These are phyloP conservation scores for Lyophyllum atratum DNA, from an alignment of 768 basidiomycete species.

Conservation along the genomic window DNA sequence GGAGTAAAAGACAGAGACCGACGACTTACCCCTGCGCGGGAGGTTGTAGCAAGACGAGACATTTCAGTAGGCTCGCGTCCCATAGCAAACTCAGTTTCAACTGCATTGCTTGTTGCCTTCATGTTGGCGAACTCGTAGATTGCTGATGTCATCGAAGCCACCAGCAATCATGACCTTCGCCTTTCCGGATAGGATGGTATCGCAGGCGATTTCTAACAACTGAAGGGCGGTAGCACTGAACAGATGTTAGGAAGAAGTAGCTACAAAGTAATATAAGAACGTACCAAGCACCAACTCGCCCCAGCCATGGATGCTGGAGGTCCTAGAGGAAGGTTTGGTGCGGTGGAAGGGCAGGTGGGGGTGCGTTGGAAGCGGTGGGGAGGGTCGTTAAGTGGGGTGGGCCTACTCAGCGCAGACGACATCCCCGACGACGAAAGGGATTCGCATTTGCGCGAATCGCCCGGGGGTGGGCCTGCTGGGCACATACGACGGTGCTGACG, in stretches of 20 bases:
- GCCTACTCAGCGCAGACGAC: too few relatives aligned
- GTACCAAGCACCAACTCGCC: slow-evolving; percentile 98
- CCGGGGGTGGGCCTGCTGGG: too few relatives aligned
- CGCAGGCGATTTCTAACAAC: slow-evolving; percentile 95
- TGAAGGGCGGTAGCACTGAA: slow-evolving; percentile 92
- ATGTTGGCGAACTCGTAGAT: slow-evolving; percentile 99
- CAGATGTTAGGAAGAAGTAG: slow-evolving; percentile 2
- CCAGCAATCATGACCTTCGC: slow-evolving; percentile 99
- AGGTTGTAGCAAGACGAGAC: slow-evolving; percentile 96
- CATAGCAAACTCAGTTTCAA: slow-evolving; percentile 98
- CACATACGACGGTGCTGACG: too few relatives aligned
- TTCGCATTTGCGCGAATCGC: too few relatives aligned
- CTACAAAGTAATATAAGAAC: slow-evolving; percentile 21
- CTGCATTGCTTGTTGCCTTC: slow-evolving; percentile 98
- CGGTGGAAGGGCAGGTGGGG: too few relatives aligned
- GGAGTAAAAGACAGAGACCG: neutral
- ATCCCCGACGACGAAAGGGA: too few relatives aligned
- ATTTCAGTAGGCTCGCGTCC: slow-evolving; percentile 99
- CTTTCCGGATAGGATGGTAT: slow-evolving; percentile 91
- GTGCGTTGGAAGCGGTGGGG: too few relatives aligned
- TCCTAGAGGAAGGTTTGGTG: too few relatives aligned
- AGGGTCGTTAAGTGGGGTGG: too few relatives aligned
- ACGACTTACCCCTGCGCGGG: slow-evolving; percentile 82
- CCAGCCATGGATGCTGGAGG: too few relatives aligned
- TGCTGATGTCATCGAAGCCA: slow-evolving; percentile 97